Evolutionary conservation across 2,329 filamentous ascomycete species (phyloP), one percentile per base, ranked within the genome.

Genomic region (Fusarium compactum): DNA sequence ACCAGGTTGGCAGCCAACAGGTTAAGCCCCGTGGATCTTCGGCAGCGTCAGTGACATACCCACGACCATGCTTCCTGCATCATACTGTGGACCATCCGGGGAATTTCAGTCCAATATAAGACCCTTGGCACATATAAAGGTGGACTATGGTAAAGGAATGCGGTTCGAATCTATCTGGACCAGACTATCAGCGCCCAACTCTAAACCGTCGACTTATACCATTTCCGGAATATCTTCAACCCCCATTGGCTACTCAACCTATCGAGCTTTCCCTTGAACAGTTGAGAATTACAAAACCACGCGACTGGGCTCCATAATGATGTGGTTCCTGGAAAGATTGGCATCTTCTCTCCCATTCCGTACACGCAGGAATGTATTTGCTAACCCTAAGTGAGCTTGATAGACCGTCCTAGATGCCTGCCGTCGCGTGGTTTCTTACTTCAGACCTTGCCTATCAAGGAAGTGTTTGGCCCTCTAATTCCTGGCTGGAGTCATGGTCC

Each of bases 111-210:
- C 41, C 58, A 41, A n/a, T 43, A 32, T 22, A 44, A n/a, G 32
- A 38, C 24, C 10, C 20, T 38, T 38, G 18, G 34, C 34, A 11
- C 34, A 38, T 38, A n/a, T n/a, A n/a, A 30, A 38, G 40, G 18
- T 27, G n/a, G 38, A 24, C 30, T 41, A 15, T 12, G 20, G 9
- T 25, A 8, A 18, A 65, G 65, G 66, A 69, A 69, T 69, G 66
- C 46, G 54, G 65, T 50, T 69, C 29, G 32, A 29, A 45, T 34
- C 50, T 41, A 41, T 30, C 51, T 57, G 46, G 51, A 53, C 50
- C 65, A 52, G 22, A 50, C 52, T 43, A 34, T 32, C 29, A 43
- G 15, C 30, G 15, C 14, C 30, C 40, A 56, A 56, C 57, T 45
- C 24, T 41, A 56, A 51, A 53, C 7, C 30, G n/a, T 10, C 9